phyloP scores from a whole-genome alignment of 202 grass and related monocot species.

The Carex arenaria region DNA sequence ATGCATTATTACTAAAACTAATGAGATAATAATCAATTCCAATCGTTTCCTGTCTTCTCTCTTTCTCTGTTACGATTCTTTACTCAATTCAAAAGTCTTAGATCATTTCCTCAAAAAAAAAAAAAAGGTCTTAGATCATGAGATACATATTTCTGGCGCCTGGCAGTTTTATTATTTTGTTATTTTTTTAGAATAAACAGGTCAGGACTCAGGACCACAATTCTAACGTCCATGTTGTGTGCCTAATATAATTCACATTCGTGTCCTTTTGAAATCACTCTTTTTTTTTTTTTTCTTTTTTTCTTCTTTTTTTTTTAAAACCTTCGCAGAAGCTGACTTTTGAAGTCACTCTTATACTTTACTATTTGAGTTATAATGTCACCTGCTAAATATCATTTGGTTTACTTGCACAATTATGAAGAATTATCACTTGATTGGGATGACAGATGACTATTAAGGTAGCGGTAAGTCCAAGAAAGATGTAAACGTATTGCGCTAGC shows the following conservation, averaged over 20 bases:
- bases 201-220: background rate
- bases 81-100: no score
- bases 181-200: background rate
- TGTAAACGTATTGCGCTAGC: background rate
- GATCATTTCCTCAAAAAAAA: no score
- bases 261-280: background rate
- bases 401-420: background rate
- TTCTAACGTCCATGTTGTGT: background rate
- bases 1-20: no score
- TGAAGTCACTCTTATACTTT: background rate
- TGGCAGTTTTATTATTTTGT: background rate
- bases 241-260: background rate
- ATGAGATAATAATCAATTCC: no score
- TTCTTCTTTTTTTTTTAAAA: no score
- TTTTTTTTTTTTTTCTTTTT: no score
- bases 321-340: no score
- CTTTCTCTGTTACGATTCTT: no score
- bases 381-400: background rate
- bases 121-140: no score
- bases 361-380: background rate
- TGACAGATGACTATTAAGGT: background rate
- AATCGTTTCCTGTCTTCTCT: no score
- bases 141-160: no score
- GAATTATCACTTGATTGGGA: background rate
- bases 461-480: background rate